Percentiles rank a stretch among this genome's conserved stretches.
These are phyloP conservation scores for Trichoderma virens DNA, from an alignment of 495 filamentous ascomycete species.

Conservation along the genomic window DNA sequence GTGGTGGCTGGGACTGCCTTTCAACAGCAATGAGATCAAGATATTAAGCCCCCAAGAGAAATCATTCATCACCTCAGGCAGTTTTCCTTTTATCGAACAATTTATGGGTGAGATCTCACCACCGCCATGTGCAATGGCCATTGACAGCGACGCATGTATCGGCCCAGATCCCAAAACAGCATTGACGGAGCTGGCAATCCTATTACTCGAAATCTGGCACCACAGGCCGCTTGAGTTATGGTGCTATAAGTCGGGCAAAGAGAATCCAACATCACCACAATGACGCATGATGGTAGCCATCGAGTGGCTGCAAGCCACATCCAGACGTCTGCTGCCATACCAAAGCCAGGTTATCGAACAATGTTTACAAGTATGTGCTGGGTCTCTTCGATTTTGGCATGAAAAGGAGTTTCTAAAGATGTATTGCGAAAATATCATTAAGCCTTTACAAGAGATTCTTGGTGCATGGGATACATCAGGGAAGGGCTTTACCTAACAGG, in stretches of 20 bases:
- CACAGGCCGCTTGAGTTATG: not conserved
- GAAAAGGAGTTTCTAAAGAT: constrained; percentile 8
- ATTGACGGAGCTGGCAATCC: constrained; percentile 13
- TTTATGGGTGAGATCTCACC: too few relatives aligned
- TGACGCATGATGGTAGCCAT: not conserved
- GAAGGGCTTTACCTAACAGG: too few relatives aligned
- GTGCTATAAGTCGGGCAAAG: not conserved
- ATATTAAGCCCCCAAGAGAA: not conserved
- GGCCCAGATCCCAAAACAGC: constrained; percentile 9
- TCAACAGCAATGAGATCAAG: constrained; percentile 12
- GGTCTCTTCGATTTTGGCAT: constrained; percentile 3
- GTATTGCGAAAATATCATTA: constrained; percentile 16
- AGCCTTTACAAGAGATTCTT: constrained; percentile 9
- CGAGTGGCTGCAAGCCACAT: not conserved
- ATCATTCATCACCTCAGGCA: not conserved
- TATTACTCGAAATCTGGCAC: constrained; percentile 15
- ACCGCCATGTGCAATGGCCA: too few relatives aligned
- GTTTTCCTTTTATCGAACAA: too few relatives aligned
- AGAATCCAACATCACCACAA: not conserved
- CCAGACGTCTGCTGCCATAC: not conserved
- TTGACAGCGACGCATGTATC: not conserved
- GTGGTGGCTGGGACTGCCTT: constrained; percentile 8
- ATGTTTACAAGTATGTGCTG: constrained; percentile 2
- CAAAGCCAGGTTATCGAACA: constrained; percentile 7
- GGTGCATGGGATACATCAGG: too few relatives aligned